Evolutionary conservation across 1,284 basidiomycete genomes (phyloP).

Genomic region (Sanguinoderma infundibulare): DNA sequence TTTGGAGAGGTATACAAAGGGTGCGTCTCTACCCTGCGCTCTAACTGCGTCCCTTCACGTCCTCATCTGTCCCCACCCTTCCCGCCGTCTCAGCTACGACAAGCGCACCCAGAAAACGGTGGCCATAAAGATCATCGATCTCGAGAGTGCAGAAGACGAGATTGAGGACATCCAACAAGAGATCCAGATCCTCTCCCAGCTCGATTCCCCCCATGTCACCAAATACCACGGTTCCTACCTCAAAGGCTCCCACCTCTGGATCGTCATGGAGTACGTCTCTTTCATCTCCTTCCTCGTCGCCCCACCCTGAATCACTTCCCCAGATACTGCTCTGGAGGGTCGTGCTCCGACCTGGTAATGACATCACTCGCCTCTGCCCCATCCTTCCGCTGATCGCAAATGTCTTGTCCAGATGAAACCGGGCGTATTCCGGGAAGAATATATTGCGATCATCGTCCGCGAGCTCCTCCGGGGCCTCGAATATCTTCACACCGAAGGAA

Average conservation of each 20-base stretch:
- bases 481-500: constrained; percentile 95
- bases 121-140: constrained; percentile 98
- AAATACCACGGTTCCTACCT: constrained; percentile 97
- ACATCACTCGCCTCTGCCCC: constrained; percentile 24
- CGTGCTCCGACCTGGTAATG: constrained; percentile 81
- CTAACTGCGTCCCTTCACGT: constrained; percentile 10
- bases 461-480: constrained; percentile 93
- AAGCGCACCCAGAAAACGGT: constrained; percentile 92
- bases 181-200: constrained; percentile 97
- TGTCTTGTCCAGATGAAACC: constrained; percentile 88
- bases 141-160: constrained; percentile 98
- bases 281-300: neutral
- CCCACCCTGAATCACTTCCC: constrained; percentile 16
- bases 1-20: constrained; percentile 99
- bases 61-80: constrained; percentile 3
- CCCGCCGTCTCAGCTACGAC: constrained; percentile 86
- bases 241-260: constrained; percentile 96
- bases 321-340: constrained; percentile 86
- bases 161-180: constrained; percentile 99
- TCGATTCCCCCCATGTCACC: constrained; percentile 95
- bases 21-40: constrained; percentile 44
- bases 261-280: constrained; percentile 92
- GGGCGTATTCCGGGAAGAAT: constrained; percentile 96
- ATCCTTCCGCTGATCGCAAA: constrained; percentile 18
- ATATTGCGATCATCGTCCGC: constrained; percentile 95